Conservation (phyloP, 768 basidiomycete genomes). For the Lanmaoa rubissima region DNA sequence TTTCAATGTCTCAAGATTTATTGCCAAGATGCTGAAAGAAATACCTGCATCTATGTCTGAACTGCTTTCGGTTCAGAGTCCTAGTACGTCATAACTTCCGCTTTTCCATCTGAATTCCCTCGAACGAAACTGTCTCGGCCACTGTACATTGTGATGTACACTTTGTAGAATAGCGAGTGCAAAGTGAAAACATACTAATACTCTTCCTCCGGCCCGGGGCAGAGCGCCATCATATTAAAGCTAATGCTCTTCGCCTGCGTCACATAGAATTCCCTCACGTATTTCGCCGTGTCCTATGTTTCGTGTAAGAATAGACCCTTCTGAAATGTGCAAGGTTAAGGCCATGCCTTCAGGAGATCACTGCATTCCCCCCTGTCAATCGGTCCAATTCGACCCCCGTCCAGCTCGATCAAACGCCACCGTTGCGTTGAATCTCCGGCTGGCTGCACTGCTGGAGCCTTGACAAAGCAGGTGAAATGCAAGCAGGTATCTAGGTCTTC, state of each 20-base stretch:
- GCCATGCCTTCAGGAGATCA: conserved; percentile 55
- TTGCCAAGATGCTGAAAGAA: conserved; percentile 31
- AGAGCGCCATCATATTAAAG: conserved; percentile 51
- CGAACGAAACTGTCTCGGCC: not conserved
- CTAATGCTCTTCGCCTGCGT: conserved; percentile 36
- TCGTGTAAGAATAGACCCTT: not conserved
- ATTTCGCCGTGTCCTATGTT: conserved; percentile 44
- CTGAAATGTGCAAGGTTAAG: not conserved
- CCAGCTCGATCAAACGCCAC: conserved; percentile 74
- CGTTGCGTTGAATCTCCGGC: conserved; percentile 20
- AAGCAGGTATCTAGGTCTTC: conserved; percentile 66
- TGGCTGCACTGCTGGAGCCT: conserved; percentile 47
- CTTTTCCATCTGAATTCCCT: not conserved
- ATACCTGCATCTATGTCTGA: conserved; percentile 33
- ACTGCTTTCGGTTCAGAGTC: conserved; percentile 18
- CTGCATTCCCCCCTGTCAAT: conserved; percentile 70
- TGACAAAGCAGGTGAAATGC: conserved; percentile 88
- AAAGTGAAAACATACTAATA: conserved; percentile 7
- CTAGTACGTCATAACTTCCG: not conserved
- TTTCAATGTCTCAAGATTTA: conserved; percentile 33
- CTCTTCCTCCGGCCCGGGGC: conserved; percentile 23
- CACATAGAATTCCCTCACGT: conserved; percentile 45
- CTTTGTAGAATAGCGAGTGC: conserved; percentile 5
- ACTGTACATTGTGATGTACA: conserved; percentile 2
- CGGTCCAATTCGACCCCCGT: conserved; percentile 75